Conservation (phyloP, 2,329 filamentous ascomycete genomes). For the Sarocladium strictum region DNA sequence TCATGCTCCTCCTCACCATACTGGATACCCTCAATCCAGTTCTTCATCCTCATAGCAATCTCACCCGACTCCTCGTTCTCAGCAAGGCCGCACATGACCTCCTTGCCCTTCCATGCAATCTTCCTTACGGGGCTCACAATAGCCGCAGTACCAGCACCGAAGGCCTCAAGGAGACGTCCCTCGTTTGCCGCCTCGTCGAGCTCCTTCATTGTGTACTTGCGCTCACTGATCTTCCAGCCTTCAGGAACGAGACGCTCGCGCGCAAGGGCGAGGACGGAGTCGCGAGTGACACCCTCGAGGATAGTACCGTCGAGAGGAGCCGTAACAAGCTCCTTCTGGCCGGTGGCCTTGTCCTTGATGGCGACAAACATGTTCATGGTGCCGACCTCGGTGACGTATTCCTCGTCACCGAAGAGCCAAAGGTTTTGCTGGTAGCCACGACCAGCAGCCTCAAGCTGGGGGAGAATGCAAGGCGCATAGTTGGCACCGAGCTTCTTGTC, state of each 20-base stretch:
- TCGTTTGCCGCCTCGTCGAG: constrained; percentile 75
- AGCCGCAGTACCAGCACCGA: constrained; percentile 88
- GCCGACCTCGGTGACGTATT: constrained; percentile 94
- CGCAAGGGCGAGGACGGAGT: constrained; percentile 83
- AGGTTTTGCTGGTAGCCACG: constrained; percentile 97
- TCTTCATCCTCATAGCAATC: constrained; percentile 80
- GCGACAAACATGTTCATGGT: constrained; percentile 98
- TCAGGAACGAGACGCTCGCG: constrained; percentile 75
- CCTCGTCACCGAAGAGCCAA: constrained; percentile 94
- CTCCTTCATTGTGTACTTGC: constrained; percentile 88
- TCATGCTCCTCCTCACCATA: constrained; percentile 89
- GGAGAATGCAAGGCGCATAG: constrained; percentile 98
- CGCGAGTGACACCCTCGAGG: constrained; percentile 86
- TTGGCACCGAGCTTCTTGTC: constrained; percentile 99
- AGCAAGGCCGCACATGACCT: constrained; percentile 77
- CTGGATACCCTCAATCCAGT: constrained; percentile 93
- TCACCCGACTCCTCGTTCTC: constrained; percentile 82
- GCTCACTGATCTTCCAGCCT: constrained; percentile 84
- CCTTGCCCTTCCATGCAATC: constrained; percentile 80
- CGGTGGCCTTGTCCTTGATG: constrained; percentile 77
- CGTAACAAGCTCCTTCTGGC: constrained; percentile 88
- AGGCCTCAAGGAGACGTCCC: constrained; percentile 84
- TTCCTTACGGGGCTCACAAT: constrained; percentile 85
- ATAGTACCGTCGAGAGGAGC: constrained; percentile 95
- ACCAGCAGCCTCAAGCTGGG: constrained; percentile 84